Conservation (phyloP, 2,329 filamentous ascomycete genomes). For the Grosmannia huntii region DNA sequence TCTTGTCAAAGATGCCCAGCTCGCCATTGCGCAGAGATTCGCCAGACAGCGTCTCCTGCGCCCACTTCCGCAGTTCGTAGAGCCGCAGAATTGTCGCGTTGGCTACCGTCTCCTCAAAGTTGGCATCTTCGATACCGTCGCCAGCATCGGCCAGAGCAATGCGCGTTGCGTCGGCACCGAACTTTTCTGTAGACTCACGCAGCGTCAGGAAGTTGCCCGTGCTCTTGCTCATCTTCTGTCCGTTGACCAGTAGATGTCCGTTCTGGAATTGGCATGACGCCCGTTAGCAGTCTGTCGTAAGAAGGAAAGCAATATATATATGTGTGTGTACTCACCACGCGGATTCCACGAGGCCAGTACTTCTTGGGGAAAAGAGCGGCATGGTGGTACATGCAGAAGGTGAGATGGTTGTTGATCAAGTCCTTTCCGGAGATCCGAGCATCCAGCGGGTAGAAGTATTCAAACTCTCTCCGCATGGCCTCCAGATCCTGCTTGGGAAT, state of each 20-base stretch:
- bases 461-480: constrained; percentile 78
- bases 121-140: constrained; percentile 88
- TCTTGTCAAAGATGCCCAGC: constrained; percentile 64
- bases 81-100: constrained; percentile 84
- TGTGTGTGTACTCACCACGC: constrained; percentile 31
- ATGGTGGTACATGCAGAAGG: constrained; percentile 92
- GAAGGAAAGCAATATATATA: not conserved
- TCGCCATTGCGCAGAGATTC: constrained; percentile 49
- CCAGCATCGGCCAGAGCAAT: constrained; percentile 90
- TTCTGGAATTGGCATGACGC: constrained; percentile 32
- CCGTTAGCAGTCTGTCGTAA: not conserved
- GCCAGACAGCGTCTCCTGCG: constrained; percentile 56
- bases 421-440: constrained; percentile 84
- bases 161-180: constrained; percentile 79
- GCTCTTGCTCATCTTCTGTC: constrained; percentile 97
- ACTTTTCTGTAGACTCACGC: constrained; percentile 75
- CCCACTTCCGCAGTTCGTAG: constrained; percentile 73
- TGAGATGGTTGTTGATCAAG: constrained; percentile 84
- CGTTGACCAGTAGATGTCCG: constrained; percentile 87
- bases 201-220: constrained; percentile 96
- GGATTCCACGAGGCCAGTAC: constrained; percentile 79
- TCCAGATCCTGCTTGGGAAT: constrained; percentile 55
- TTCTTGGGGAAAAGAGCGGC: constrained; percentile 75
- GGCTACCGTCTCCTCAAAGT: constrained; percentile 91
- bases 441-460: constrained; percentile 95